A percentile compares a stretch with the other conserved stretches of the same genome.
Conservation (phyloP, 164 flowering plant species). For the Chimonanthus salicifolius region DNA sequence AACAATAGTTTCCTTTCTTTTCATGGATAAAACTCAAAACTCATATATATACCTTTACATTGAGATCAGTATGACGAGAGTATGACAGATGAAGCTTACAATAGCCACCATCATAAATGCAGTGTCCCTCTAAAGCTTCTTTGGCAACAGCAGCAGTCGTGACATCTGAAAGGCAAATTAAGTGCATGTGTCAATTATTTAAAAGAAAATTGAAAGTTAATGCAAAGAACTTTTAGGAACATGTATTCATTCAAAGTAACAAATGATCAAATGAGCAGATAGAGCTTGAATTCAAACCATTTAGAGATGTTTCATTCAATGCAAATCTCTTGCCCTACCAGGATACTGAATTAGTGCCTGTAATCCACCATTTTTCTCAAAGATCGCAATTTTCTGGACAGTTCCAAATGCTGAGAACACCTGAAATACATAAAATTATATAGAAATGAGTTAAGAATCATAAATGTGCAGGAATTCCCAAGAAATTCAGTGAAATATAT, state of each 20-base stretch:
- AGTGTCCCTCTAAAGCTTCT: constrained; percentile 77
- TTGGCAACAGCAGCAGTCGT: constrained; percentile 67
- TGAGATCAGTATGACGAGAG: constrained; percentile 99
- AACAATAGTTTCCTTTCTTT: constrained; percentile 6
- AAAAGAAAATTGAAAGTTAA: background rate
- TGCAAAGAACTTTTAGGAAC: background rate
- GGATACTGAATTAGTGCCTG: constrained; percentile 93
- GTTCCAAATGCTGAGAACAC: constrained; percentile 92
- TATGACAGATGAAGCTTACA: constrained; percentile 98
- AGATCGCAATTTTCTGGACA: constrained; percentile 94
- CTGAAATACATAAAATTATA: constrained; percentile 22
- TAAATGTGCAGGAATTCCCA: background rate
- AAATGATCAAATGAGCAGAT: background rate
- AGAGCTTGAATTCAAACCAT: background rate
- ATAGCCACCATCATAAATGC: constrained; percentile 98
- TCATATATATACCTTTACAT: constrained; percentile 72
- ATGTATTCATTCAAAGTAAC: background rate
- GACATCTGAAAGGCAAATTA: constrained; percentile 40
- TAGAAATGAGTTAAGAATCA: background rate
- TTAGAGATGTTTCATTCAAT: background rate
- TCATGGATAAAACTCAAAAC: constrained; percentile 28
- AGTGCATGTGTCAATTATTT: background rate
- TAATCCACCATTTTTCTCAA: constrained; percentile 92
- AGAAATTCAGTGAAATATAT: background rate
- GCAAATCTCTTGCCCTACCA: constrained; percentile 32